A percentile compares a stretch with the other conserved stretches of the same genome.
phyloP scores from a whole-genome alignment of 495 filamentous ascomycete species.

The Apiosordaria backusii region DNA sequence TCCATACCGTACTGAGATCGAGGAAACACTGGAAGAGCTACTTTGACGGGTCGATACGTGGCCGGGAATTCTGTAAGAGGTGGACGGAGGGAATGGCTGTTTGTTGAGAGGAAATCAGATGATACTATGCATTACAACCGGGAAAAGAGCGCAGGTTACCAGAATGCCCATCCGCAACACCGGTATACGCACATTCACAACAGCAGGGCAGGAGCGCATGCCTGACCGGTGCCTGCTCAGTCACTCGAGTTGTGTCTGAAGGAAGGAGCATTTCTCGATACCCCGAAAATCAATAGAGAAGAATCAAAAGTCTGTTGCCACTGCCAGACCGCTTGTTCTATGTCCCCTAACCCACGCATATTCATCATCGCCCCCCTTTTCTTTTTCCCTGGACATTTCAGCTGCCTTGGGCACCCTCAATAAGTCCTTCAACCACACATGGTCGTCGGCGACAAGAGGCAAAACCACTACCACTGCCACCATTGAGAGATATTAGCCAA shows the following conservation, averaged over 20 bases:
- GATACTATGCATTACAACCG: background rate
- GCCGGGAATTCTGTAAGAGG: too few species aligned
- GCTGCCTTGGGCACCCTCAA: background rate
- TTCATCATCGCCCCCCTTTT: background rate
- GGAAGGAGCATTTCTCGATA: background rate
- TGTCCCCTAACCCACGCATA: background rate
- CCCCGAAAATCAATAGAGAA: background rate
- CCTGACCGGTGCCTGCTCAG: background rate
- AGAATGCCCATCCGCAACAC: background rate
- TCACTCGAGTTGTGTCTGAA: background rate
- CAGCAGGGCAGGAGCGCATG: background rate
- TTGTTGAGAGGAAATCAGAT: too few species aligned
- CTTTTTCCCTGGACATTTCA: background rate
- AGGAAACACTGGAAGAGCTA: background rate
- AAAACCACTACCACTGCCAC: too few species aligned
- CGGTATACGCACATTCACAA: too few species aligned
- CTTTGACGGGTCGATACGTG: background rate
- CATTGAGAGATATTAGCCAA: background rate
- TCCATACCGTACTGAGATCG: background rate
- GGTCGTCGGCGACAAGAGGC: background rate
- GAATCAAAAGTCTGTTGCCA: background rate
- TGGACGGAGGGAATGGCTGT: too few species aligned
- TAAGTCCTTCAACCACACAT: background rate
- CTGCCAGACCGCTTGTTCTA: background rate
- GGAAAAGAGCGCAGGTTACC: background rate